Percentiles rank a stretch among this genome's conserved stretches.
These are phyloP conservation scores for Huntiella decipiens DNA, from an alignment of 2,329 filamentous ascomycete species.

Conservation along the genomic window DNA sequence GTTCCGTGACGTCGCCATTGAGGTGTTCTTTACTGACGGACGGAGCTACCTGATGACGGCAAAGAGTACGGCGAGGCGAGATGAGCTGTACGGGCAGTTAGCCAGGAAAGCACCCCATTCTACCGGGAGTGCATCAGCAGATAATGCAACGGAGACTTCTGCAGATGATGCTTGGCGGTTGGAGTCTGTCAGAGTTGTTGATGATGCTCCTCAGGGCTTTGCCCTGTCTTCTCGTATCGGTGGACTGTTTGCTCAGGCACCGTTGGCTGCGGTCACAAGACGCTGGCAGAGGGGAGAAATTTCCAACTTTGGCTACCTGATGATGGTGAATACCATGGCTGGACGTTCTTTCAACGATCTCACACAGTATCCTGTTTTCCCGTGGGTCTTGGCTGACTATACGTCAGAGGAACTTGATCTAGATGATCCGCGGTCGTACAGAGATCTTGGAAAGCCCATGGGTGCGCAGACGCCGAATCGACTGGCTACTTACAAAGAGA, in stretches of 20 bases:
- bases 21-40: slow-evolving; percentile 93
- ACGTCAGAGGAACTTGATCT: slow-evolving; percentile 84
- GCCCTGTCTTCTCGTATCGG: slow-evolving; percentile 47
- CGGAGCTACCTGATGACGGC: slow-evolving; percentile 85
- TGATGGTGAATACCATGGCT: slow-evolving; percentile 96
- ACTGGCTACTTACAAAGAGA: slow-evolving; percentile 61
- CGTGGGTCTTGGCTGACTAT: slow-evolving; percentile 92
- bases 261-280: slow-evolving; percentile 43
- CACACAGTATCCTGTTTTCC: slow-evolving; percentile 95
- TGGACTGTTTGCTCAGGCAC: slow-evolving; percentile 79
- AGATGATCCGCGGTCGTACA: slow-evolving; percentile 64
- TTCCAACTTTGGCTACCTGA: slow-evolving; percentile 96
- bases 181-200: slow-evolving; percentile 53
- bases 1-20: slow-evolving; percentile 89
- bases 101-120: slow-evolving; percentile 62
- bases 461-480: slow-evolving; percentile 66
- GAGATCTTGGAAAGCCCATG: slow-evolving; percentile 90
- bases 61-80: slow-evolving; percentile 51
- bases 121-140: slow-evolving; percentile 46
- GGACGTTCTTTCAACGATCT: slow-evolving; percentile 94
- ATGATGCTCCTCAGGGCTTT: slow-evolving; percentile 7
- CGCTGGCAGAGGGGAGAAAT: slow-evolving; percentile 89
- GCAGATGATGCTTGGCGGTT: slow-evolving; percentile 76
- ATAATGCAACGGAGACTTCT: slow-evolving; percentile 24
- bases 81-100: slow-evolving; percentile 65